phyloP scores from a whole-genome alignment of 345 rosid species.

The Populus davidiana region DNA sequence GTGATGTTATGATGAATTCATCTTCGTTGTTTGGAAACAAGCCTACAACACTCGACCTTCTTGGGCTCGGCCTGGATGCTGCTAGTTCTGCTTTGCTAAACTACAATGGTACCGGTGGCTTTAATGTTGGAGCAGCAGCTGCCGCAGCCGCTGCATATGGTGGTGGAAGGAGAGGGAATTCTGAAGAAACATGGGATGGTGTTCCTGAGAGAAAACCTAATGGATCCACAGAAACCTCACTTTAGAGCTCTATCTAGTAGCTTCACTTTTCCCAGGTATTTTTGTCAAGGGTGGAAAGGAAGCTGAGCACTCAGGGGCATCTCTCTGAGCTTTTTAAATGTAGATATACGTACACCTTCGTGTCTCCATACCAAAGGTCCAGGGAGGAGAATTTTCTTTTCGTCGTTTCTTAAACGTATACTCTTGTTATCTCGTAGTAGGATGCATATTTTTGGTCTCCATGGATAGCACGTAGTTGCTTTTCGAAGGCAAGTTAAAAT shows the following conservation, averaged over 20 bases:
- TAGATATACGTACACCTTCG: neutral
- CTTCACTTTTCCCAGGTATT: conserved; percentile 1
- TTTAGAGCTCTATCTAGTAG: conserved; percentile 7
- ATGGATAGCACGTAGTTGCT: too few relatives aligned
- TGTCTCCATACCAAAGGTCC: neutral
- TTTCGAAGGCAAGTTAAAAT: too few relatives aligned
- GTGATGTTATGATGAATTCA: conserved; percentile 35
- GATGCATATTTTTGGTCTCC: too few relatives aligned
- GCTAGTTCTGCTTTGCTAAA: conserved; percentile 46
- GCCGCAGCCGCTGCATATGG: conserved; percentile 29
- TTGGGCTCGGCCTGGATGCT: conserved; percentile 55
- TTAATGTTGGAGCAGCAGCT: conserved; percentile 28
- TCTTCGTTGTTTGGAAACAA: conserved; percentile 43
- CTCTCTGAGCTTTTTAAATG: neutral
- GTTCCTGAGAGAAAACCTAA: conserved; percentile 31
- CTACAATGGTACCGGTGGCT: conserved; percentile 39
- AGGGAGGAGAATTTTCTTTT: neutral
- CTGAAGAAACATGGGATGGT: conserved; percentile 43
- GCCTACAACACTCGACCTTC: conserved; percentile 64
- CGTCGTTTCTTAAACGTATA: too few relatives aligned
- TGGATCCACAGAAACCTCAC: conserved; percentile 18
- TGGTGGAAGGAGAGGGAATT: conserved; percentile 21
- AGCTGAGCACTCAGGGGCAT: neutral
- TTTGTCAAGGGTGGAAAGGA: conserved; percentile 11
- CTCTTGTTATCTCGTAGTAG: too few relatives aligned